Percentiles rank a stretch among this genome's conserved stretches.
phyloP scores from a whole-genome alignment of 2,329 filamentous ascomycete genomes.

The Claviceps sp. region DNA sequence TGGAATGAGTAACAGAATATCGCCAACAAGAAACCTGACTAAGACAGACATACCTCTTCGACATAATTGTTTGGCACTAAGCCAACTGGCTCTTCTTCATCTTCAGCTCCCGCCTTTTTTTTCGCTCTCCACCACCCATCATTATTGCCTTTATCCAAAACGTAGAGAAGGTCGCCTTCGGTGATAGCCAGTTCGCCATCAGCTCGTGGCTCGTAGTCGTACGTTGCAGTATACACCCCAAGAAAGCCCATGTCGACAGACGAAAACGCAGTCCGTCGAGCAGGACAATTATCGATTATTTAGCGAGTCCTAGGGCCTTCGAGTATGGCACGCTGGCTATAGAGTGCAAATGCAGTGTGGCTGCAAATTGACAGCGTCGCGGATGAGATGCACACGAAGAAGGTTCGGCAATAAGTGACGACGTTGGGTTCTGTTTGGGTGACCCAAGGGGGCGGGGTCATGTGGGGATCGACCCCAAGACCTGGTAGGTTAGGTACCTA shows the following conservation, averaged over 20 bases:
- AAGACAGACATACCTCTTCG: constrained; percentile 53
- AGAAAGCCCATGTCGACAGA: constrained; percentile 65
- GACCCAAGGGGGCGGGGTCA: background rate
- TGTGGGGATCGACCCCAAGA: no score
- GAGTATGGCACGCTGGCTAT: background rate
- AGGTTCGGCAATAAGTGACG: constrained; percentile 3
- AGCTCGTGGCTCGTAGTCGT: constrained; percentile 81
- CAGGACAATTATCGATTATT: background rate
- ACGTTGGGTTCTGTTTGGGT: constrained; percentile 5
- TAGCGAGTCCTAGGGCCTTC: background rate
- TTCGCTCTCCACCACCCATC: constrained; percentile 94
- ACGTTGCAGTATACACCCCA: constrained; percentile 79
- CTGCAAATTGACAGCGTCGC: background rate
- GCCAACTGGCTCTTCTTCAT: constrained; percentile 83
- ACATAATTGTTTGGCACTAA: constrained; percentile 92
- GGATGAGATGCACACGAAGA: background rate
- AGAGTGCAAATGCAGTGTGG: background rate
- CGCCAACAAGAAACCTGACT: no score
- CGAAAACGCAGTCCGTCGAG: background rate
- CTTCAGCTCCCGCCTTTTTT: constrained; percentile 70
- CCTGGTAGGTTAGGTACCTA: no score
- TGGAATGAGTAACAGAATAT: background rate
- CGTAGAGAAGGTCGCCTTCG: constrained; percentile 80
- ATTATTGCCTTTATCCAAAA: constrained; percentile 67
- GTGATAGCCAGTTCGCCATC: constrained; percentile 73